Conservation (phyloP, 1,284 basidiomycete genomes). For the Cerrena zonata region DNA sequence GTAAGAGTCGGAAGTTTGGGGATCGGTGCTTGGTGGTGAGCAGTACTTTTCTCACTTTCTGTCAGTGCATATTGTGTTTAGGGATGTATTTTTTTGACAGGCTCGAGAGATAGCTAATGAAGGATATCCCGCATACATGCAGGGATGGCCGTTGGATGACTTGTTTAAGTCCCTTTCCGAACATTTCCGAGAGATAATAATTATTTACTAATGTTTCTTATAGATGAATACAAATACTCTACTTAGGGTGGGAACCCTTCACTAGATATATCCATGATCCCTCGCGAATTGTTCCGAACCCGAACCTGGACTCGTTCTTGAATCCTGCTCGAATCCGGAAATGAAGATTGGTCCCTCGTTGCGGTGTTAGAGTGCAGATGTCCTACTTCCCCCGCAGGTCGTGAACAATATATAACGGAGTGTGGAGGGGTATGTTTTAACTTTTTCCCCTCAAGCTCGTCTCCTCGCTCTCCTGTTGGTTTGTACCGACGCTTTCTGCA, state of each 20-base stretch:
- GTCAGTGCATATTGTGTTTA: not conserved
- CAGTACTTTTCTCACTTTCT: not conserved
- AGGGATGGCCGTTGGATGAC: no score
- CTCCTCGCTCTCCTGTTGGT: not conserved
- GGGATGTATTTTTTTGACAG: not conserved
- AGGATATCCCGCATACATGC: no score
- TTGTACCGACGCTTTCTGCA: no score
- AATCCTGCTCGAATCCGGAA: not conserved
- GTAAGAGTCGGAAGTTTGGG: no score
- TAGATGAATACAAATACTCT: not conserved
- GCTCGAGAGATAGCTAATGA: not conserved
- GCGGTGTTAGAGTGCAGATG: not conserved
- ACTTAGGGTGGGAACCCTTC: not conserved
- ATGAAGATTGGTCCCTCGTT: not conserved
- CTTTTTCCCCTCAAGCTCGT: not conserved
- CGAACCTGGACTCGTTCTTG: not conserved
- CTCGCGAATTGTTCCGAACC: not conserved
- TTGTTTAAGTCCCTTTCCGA: no score
- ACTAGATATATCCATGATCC: not conserved
- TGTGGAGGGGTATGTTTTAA: not conserved
- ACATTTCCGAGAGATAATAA: not conserved
- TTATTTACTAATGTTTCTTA: not conserved
- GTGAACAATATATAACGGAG: not conserved
- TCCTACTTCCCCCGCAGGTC: not conserved
- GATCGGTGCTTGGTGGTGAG: no score